Evolutionary conservation across 108 stramenopile genomes (phyloP), one percentile per base, ranked within the genome.

Genomic region (Skeletonema menzelii): DNA sequence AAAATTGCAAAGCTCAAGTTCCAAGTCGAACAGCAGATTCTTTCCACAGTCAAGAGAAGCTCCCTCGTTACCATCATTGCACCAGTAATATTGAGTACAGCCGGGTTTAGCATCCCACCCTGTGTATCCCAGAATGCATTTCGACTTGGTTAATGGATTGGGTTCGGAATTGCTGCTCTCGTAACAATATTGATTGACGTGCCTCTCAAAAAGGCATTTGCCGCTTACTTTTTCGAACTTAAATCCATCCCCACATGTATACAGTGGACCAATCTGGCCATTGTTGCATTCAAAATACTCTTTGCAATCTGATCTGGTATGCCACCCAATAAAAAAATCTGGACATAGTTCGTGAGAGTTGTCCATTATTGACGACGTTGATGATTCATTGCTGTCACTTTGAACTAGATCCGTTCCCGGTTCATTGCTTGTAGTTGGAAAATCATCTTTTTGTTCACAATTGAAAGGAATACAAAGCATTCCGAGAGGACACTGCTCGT

Each of bases 381-480:
- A 1, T 2, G 47, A 6, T 22, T 49, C 20, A 37, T 31, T 35
- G 13, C 20, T 34, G 27, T 31, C 28, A 15, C 38, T 31, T 62
- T 63, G 35, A 0, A 30, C 46, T n/a, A 47, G 17, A 4, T 47
- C 3, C 22, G 22, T 53, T 0, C 49, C 49, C 7, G 20, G 15
- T 53, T 53, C 35, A 38, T 12, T 22, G 37, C 35, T 27, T 13
- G 15, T 32, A 35, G 35, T 31, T 2, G 60, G 6, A 15, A 32
- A 22, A 27, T 30, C 65, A 19, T 38, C 70, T 30, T 42, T 22
- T 32, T 34, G 22, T 1, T 38, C 31, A 42, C 71, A 72, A 0
- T 67, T 35, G 65, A 46, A 79, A 5, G 78, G 78, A n/a, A 72
- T 67, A 46, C 78, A 79, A 56, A 68, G 46, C 53, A 66, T 44